These are phyloP conservation scores for Neckera pumila DNA, from an alignment of 225 moss, liverwort and hornwort species.

Conservation along the genomic window DNA sequence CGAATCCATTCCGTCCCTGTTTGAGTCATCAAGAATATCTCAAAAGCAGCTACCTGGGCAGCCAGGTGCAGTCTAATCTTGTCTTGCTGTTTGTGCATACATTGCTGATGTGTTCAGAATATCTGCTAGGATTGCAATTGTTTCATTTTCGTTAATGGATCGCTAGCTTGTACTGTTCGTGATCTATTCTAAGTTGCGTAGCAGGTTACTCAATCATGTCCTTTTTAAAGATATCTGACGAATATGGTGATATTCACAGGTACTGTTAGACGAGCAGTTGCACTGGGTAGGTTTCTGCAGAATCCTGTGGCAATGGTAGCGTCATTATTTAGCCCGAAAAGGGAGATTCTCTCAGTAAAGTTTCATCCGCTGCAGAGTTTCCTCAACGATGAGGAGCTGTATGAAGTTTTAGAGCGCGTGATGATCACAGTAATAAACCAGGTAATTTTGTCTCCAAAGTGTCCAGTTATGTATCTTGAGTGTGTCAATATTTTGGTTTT, in stretches of 20 bases:
- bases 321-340: conserved; percentile 66
- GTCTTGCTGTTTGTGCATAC: neutral
- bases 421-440: conserved; percentile 94
- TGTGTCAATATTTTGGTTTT: neutral
- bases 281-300: conserved; percentile 84
- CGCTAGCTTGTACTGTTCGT: neutral
- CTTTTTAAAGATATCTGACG: neutral
- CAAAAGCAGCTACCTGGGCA: conserved; percentile 82
- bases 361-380: conserved; percentile 67
- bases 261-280: conserved; percentile 88
- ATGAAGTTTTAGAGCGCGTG: conserved; percentile 70
- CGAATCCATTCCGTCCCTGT: conserved; percentile 68
- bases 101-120: neutral
- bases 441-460: conserved; percentile 17
- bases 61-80: conserved; percentile 44
- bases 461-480: neutral
- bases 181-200: neutral
- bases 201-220: neutral
- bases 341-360: conserved; percentile 63
- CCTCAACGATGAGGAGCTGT: conserved; percentile 67
- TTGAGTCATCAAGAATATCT: conserved; percentile 73
- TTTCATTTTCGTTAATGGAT: neutral
- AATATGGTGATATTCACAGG: conserved; percentile 30
- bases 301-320: conserved; percentile 89
- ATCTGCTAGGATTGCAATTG: neutral